Conservation (phyloP, 495 filamentous ascomycete genomes). For the Penicillium robsamsonii region DNA sequence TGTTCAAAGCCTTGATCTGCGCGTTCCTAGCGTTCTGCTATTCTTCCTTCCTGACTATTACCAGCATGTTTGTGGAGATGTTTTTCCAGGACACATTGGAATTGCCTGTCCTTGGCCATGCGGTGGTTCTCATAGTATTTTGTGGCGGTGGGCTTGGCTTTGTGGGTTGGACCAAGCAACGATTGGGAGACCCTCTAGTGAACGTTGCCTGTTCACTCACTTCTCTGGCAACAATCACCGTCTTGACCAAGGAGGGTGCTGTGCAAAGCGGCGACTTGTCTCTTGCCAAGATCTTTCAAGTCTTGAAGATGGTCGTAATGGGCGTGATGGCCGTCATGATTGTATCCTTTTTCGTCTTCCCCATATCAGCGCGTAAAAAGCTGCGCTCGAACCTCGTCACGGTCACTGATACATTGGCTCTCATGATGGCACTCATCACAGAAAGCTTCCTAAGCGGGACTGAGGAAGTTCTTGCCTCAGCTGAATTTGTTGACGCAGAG, state of each 20-base stretch:
- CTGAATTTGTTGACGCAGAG: slow-evolving; percentile 63
- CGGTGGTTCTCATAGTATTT: slow-evolving; percentile 79
- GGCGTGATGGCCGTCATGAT: slow-evolving; percentile 70
- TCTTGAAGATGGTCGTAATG: slow-evolving; percentile 88
- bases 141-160: slow-evolving; percentile 87
- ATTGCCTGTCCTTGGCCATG: slow-evolving; percentile 70
- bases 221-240: slow-evolving; percentile 86
- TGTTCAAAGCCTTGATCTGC: slow-evolving; percentile 85
- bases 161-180: slow-evolving; percentile 91
- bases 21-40: slow-evolving; percentile 80
- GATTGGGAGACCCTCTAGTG: slow-evolving; percentile 78
- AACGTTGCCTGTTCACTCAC: slow-evolving; percentile 88
- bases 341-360: slow-evolving; percentile 78
- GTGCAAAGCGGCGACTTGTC: slow-evolving; percentile 79
- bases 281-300: slow-evolving; percentile 78
- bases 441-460: slow-evolving; percentile 81
- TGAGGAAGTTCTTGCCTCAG: slow-evolving; percentile 68
- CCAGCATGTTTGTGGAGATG: slow-evolving; percentile 82
- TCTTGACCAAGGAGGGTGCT: slow-evolving; percentile 88
- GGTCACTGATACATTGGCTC: slow-evolving; percentile 71
- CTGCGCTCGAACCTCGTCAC: slow-evolving; percentile 73
- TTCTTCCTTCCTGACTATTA: slow-evolving; percentile 73
- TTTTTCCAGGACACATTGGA: slow-evolving; percentile 66
- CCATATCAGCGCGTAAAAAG: slow-evolving; percentile 73
- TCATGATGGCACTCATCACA: slow-evolving; percentile 80